Evolutionary conservation across 2,329 filamentous ascomycete genomes (phyloP), one percentile per base, ranked within the genome.

Genomic region (Trichophyton equinum): DNA sequence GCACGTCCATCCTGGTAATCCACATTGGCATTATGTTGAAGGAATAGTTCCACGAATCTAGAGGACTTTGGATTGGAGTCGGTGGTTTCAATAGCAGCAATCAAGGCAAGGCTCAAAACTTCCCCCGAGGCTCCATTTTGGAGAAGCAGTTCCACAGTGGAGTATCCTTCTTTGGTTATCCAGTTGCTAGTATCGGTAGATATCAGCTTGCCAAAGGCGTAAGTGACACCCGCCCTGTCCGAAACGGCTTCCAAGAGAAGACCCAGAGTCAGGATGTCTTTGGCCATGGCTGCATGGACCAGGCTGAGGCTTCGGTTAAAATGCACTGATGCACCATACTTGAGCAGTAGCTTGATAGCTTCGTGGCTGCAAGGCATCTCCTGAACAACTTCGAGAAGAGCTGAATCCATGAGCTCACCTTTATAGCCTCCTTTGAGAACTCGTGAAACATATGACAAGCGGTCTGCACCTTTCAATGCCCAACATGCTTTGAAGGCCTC

Each of bases 231-330:
- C 0, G 40, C 51, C 46, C 44, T 36, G 15, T 66, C 58, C 9
- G 60, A 56, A 27, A 61, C 53, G 22, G 33, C 49, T 30, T 61
- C 62, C 20, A 66, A 51, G 38, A 67, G 62, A 8, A 67, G 38
- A 15, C 60, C 60, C 25, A 67, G 40, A 1, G 56, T 62, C 11
- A 40, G 36, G 25, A 9, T 42, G 60, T 67, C 58, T 53, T 49
- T 64, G 20, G 61, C 64, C 6, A 60, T 60, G 9, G 65, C 66
- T 4, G 65, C 62, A 20, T 64, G 60, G 36, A 64, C 46, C 3
- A 85, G 75, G 3, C 80, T 78, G 59, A 83, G 80, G 1, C 82
- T 82, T 8, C 77, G 74, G 20, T 79, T 79, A 67, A 79, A 79
- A 65, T 85, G 79, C 0, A 81, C 77, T 59, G 80, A 79, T 2